Base-by-base conservation (phyloP, 164 flowering plant species). In the Hamamelis virginiana region DNA sequence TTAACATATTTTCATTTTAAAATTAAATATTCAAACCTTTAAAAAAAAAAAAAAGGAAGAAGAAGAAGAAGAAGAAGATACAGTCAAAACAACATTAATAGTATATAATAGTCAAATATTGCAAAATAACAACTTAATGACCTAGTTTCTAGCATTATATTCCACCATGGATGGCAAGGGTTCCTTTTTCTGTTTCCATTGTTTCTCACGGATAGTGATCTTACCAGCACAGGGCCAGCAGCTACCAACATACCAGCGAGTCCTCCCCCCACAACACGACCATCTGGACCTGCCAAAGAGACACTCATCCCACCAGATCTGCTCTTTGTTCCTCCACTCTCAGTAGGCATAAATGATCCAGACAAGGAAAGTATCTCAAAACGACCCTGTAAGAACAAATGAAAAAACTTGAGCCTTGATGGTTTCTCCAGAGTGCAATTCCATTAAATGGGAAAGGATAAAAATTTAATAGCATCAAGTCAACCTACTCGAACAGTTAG, bases 231-330 rank as follows among this genome's bases (percentile, higher is more conserved):
- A 44, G 87, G 86, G 9, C 89, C 83, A 59, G 89, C 91, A 65
- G 89, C 89, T 21, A 84, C 73, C 63, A 87, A 70, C 59, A 85
- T 65, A 75, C 91, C 91, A 58, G 87, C 91, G 67, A 87, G 82
- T 38, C 89, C 86, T 50, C 91, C 91, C 0, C 91, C 91, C 9
- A 87, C 28, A 18, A 87, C 89, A 59, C 89, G 84, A 15, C 91
- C 91, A 80, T 87, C 91, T 4, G 87, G 85, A 16, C 91, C 86
- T 5, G 91, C 89, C 70, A 87, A 77, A 59, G 88, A 84, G 61
- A 87, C 83, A 51, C 89, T 87, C 89, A 87, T 84, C 65, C 91
- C 91, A 66, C 91, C 91, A 62, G 85, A 78, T 78, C 86, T 78
- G 74, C 87, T 84, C 62, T 76, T 84, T 25, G 89, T 73, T 64